Conservation (phyloP, 2,329 filamentous ascomycete species). For the Lecanosticta acicola region DNA sequence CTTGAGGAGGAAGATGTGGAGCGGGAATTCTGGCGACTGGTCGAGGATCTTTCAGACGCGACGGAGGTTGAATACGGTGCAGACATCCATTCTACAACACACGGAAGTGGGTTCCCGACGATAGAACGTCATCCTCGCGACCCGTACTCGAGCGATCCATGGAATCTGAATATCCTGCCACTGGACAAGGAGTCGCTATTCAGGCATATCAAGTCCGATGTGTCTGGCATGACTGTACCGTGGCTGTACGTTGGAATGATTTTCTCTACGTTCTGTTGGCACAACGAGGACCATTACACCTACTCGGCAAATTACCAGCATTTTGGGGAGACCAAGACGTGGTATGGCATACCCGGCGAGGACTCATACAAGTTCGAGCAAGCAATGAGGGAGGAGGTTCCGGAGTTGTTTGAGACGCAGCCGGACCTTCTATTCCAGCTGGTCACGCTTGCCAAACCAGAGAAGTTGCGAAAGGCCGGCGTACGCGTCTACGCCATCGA, state of each 20-base stretch:
- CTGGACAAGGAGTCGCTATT: conserved; percentile 89
- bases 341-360: conserved; percentile 94
- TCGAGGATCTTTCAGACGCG: conserved; percentile 88
- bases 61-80: conserved; percentile 98
- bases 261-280: conserved; percentile 99
- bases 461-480: conserved; percentile 86
- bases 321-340: conserved; percentile 96
- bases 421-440: conserved; percentile 94
- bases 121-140: conserved; percentile 85
- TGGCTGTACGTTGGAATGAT: conserved; percentile 99
- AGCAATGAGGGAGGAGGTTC: conserved; percentile 91
- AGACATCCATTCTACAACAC: conserved; percentile 95
- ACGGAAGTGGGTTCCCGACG: conserved; percentile 94
- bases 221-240: conserved; percentile 97
- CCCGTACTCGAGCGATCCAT: conserved; percentile 80
- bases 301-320: conserved; percentile 99
- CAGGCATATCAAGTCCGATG: conserved; percentile 94
- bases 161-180: conserved; percentile 92
- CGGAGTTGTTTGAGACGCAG: conserved; percentile 93
- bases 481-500: conserved; percentile 93
- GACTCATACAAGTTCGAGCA: conserved; percentile 93
- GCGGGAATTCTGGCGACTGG: conserved; percentile 91
- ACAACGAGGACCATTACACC: conserved; percentile 96
- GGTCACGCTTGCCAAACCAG: conserved; percentile 90
- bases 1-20: conserved; percentile 95